These are phyloP conservation scores for Rhodotorula toruloides DNA, from an alignment of 768 basidiomycete species.

Conservation along the genomic window DNA sequence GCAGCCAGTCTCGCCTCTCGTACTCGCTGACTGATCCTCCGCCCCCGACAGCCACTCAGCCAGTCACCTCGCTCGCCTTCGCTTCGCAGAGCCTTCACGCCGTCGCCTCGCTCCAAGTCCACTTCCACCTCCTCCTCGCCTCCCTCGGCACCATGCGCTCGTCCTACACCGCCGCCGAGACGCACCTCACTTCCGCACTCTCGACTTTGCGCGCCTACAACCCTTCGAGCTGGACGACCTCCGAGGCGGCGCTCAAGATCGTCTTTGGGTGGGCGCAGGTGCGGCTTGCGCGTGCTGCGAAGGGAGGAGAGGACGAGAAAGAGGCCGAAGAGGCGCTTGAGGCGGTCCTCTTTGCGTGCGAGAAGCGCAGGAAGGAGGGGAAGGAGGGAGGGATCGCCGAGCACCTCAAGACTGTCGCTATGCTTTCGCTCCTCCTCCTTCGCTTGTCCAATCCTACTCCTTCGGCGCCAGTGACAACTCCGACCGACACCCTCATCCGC, in stretches of 20 bases:
- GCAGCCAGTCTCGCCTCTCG: too few relatives aligned
- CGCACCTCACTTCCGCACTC: constrained; percentile 1
- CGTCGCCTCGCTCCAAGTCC: constrained; percentile 3
- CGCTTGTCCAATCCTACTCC: background rate
- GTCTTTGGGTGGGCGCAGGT: constrained; percentile 5
- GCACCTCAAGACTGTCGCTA: background rate
- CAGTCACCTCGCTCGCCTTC: background rate
- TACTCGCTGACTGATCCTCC: background rate
- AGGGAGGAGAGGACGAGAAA: background rate
- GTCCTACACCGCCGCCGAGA: background rate
- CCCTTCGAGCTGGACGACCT: background rate
- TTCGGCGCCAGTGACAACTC: background rate
- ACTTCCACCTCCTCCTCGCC: constrained; percentile 1
- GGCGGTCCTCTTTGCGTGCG: constrained; percentile 1
- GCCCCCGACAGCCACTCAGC: background rate
- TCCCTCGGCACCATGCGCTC: constrained; percentile 8
- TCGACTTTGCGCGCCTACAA: background rate
- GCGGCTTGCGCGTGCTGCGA: background rate
- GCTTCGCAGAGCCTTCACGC: background rate
- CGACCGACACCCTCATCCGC: background rate
- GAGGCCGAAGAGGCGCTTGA: constrained; percentile 11
- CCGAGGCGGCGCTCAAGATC: background rate
- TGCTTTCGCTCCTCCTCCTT: constrained; percentile 6
- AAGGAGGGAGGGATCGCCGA: background rate
- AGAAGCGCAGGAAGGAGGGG: too few relatives aligned